Evolutionary conservation across 352 stramenopile genomes (phyloP).

Genomic region (Achlya hypogyna): DNA sequence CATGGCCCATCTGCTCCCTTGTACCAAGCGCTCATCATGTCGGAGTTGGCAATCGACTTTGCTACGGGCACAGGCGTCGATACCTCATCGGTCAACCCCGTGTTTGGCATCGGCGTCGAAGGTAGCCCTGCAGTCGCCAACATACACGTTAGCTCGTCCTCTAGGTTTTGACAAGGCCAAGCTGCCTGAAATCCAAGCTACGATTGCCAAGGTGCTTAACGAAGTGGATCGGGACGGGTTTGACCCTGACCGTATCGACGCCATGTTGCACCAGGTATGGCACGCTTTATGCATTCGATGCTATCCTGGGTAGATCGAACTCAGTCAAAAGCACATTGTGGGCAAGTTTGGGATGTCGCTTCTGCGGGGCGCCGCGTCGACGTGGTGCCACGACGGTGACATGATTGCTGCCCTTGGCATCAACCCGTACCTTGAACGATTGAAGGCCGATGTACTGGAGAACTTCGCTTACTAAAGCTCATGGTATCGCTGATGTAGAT

Average conservation of each 20-base stretch:
- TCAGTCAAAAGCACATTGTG: slow-evolving; percentile 76
- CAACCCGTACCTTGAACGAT: slow-evolving; percentile 48
- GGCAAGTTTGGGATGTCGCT: slow-evolving; percentile 74
- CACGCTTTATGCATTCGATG: not conserved
- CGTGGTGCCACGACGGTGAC: slow-evolving; percentile 63
- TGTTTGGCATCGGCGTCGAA: slow-evolving; percentile 72
- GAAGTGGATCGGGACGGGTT: slow-evolving; percentile 60
- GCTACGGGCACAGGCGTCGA: slow-evolving; percentile 69
- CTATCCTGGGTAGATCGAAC: slow-evolving; percentile 37
- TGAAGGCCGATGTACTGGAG: slow-evolving; percentile 31
- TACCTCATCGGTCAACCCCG: slow-evolving; percentile 64
- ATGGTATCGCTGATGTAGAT: slow-evolving; percentile 29
- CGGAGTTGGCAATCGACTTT: slow-evolving; percentile 68
- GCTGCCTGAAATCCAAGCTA: slow-evolving; percentile 51
- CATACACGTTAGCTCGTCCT: too few relatives aligned
- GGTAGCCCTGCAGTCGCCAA: slow-evolving; percentile 39
- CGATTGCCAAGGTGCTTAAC: slow-evolving; percentile 40
- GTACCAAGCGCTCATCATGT: slow-evolving; percentile 75
- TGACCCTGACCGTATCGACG: slow-evolving; percentile 57
- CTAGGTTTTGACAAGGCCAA: slow-evolving; percentile 25
- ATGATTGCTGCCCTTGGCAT: slow-evolving; percentile 54
- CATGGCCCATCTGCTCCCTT: slow-evolving; percentile 71
- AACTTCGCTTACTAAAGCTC: not conserved
- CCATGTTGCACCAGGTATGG: slow-evolving; percentile 49
- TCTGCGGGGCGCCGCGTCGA: slow-evolving; percentile 58